phyloP scores from a whole-genome alignment of 2,329 filamentous ascomycete species.

The Penicillium sp. region DNA sequence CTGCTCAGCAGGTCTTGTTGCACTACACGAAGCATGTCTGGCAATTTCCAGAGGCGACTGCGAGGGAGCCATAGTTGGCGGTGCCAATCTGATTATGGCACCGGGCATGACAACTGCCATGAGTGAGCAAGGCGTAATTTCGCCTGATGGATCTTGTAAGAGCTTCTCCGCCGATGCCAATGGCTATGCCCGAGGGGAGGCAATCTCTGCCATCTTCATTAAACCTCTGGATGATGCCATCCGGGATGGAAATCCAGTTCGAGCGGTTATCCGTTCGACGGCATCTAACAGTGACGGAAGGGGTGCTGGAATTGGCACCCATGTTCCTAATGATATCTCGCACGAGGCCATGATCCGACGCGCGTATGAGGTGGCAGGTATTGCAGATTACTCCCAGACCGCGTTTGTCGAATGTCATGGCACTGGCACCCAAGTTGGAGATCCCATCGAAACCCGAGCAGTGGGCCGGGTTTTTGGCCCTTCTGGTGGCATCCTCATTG shows the following conservation, averaged over 20 bases:
- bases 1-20: slow-evolving; percentile 37
- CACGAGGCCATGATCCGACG: slow-evolving; percentile 6
- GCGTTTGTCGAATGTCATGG: slow-evolving; percentile 29
- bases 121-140: slow-evolving; percentile 37
- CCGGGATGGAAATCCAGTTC: background rate
- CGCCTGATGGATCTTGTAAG: slow-evolving; percentile 29
- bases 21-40: slow-evolving; percentile 32
- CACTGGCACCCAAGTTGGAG: slow-evolving; percentile 32
- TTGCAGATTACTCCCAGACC: slow-evolving; percentile 14
- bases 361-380: slow-evolving; percentile 3
- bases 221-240: slow-evolving; percentile 21
- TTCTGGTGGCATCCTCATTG: slow-evolving; percentile 6
- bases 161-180: slow-evolving; percentile 30
- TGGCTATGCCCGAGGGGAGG: slow-evolving; percentile 35
- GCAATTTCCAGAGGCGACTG: slow-evolving; percentile 16
- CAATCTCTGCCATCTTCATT: slow-evolving; percentile 29
- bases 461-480: slow-evolving; percentile 24
- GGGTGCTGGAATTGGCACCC: background rate
- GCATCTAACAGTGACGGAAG: background rate
- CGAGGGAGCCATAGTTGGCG: slow-evolving; percentile 33
- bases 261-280: background rate
- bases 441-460: slow-evolving; percentile 30
- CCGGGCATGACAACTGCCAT: slow-evolving; percentile 29
- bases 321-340: background rate
- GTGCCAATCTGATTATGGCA: slow-evolving; percentile 35